Base-by-base conservation (phyloP, 2,329 filamentous ascomycete species). In the Dothiorella sarmentorum region DNA sequence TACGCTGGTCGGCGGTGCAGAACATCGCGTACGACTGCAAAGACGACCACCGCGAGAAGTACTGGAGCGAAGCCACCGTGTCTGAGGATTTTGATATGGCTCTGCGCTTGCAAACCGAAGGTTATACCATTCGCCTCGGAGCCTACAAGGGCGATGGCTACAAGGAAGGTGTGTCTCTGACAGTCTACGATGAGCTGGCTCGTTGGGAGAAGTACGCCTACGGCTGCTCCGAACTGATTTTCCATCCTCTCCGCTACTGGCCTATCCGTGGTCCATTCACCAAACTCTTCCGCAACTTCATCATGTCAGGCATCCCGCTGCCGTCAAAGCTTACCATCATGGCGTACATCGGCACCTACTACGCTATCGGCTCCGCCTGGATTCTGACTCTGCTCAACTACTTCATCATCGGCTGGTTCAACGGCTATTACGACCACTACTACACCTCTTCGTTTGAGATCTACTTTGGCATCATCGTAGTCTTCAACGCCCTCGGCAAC, bases 161-260 rank as follows among this genome's bases (percentile, higher is more conserved):
- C 78, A 87, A 91, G 70, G 89, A 93, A 70, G 89, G 90, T 63
- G 89, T 93, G 56, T 92, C 89, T 1, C 78, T 93, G 59, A 93
- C 89, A 0, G 88, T 93, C 9, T 91, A 93, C 69, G 89, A 93
- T 72, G 90, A 93, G 72, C 79, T 93, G 61, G 87, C 88, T 2
- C 86, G 89, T 59, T 93, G 90, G 89, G 89, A 93, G 69, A 93
- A 93, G 74, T 91, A 91, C 69, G 90, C 89, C 3, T 92, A 91
- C 66, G 89, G 89, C 35, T 92, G 90, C 74, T 90, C 89, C 71
- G 89, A 92, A 75, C 79, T 93, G 59, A 80, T 93, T 59, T 93
- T 94, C 77, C 82, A 93, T 68, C 90, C 89, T 3, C 78, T 93
- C 61, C 82, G 83, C 61, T 85, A 84, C 65, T 93, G 90, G 90